Conservation (phyloP, 345 rosid genomes). For the Isatis tinctoria region DNA sequence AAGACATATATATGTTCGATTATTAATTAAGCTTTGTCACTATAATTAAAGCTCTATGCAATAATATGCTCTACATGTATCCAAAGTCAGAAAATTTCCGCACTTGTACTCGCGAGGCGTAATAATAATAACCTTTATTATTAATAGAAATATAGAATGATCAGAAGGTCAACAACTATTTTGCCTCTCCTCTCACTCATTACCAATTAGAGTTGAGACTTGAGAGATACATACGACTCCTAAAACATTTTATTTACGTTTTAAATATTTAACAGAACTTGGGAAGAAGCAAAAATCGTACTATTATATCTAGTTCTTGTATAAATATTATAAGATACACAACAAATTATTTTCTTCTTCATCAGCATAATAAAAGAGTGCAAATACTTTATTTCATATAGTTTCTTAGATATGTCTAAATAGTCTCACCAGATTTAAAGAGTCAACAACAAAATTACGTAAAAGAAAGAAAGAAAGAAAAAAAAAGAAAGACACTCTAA, state of each 20-base stretch:
- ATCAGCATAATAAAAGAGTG: neutral
- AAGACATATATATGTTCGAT: slow-evolving; percentile 17
- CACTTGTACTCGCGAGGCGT: neutral
- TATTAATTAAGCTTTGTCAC: neutral
- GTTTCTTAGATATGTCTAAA: slow-evolving; percentile 1
- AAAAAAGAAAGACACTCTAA: neutral
- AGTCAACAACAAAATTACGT: neutral
- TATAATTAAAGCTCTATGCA: neutral
- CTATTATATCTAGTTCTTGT: neutral
- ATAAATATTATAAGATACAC: neutral
- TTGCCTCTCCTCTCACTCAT: neutral
- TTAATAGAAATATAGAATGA: neutral
- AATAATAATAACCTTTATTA: neutral
- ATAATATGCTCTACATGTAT: neutral
- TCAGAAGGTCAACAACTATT: neutral
- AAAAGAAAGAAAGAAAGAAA: neutral
- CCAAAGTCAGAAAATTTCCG: slow-evolving; percentile 6
- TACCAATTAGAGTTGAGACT: neutral
- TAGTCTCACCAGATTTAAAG: neutral
- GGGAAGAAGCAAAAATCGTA: neutral
- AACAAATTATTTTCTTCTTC: neutral
- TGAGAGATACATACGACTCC: neutral
- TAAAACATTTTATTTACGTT: neutral
- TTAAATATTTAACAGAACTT: neutral
- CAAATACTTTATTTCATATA: slow-evolving; percentile 15